Evolutionary conservation across 2,329 filamentous ascomycete genomes (phyloP), one percentile per base, ranked within the genome.

Genomic region (Penicillium sp.): DNA sequence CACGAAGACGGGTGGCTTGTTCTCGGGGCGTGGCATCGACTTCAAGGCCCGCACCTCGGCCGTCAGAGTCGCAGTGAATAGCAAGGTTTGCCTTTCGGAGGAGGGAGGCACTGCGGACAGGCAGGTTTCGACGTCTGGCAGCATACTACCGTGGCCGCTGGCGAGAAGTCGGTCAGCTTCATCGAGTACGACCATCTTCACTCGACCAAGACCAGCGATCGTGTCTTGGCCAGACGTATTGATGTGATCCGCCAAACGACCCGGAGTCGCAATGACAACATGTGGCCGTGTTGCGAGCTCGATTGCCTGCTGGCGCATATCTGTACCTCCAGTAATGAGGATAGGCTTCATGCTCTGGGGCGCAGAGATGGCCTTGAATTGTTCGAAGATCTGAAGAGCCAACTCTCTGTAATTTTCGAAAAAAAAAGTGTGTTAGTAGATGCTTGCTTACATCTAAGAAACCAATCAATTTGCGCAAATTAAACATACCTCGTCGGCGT

Each of bases 21-120:
- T 87, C 1, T 87, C 83, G 46, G 87, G 83, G 42, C 86, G 82
- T 8, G 92, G 89, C 80, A 91, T 86, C 60, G 90, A 85, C 76
- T 96, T 95, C 61, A 98, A 80, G 2, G 92, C 91, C 53, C 92
- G 87, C 4, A 99, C 93, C 80, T 98, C 94, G 2, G 92, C 88
- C 0, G 95, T 98, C 46, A 99, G 88, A 1, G 95, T 99, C 16
- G 95, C 95, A 8, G 95, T 99, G 80, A 99, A 99, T 2, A 99
- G 85, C 16, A 96, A 86, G 0, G 94, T 99, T 76, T 99, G 93
- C n/a, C 95, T 86, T 71, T 92, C 83, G 1, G 84, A 79, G 4
- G 92, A 85, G 0, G 91, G 87, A 0, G 95, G 95, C 0, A 99
- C 84, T 1, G 89, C 88, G 2, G 87, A 88, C 4, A 99, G 83